These are phyloP conservation scores for Aureobasidium sp. DNA, from an alignment of 2,329 filamentous ascomycete genomes.

Conservation along the genomic window DNA sequence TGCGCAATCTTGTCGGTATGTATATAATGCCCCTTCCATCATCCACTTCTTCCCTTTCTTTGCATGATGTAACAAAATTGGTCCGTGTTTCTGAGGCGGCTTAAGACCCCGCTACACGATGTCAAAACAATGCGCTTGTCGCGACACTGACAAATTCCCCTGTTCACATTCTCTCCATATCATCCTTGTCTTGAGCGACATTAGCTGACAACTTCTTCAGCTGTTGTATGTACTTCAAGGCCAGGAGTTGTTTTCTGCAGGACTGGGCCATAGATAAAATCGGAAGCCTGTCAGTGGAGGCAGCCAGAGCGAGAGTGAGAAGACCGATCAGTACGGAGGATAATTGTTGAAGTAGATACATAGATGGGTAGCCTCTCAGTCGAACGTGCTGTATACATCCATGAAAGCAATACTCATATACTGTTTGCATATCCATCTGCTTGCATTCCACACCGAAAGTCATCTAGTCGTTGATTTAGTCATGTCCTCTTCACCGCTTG, in stretches of 20 bases:
- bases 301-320: too few species aligned
- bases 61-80: slow-evolving; percentile 75
- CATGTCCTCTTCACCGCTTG: too few species aligned
- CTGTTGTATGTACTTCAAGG: slow-evolving; percentile 50
- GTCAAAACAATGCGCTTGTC: slow-evolving; percentile 63
- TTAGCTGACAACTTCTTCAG: slow-evolving; percentile 31
- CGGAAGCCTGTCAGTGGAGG: too few species aligned
- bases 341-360: too few species aligned
- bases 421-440: too few species aligned
- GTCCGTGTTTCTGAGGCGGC: slow-evolving; percentile 93
- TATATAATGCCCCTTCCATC: slow-evolving; percentile 26
- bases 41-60: slow-evolving; percentile 23
- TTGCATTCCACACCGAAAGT: too few species aligned
- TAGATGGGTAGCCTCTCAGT: too few species aligned
- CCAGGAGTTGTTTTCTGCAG: slow-evolving; percentile 78
- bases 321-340: too few species aligned
- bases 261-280: slow-evolving; percentile 20
- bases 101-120: slow-evolving; percentile 84
- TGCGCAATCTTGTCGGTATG: slow-evolving; percentile 47
- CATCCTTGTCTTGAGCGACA: neutral
- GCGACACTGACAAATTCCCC: slow-evolving; percentile 58
- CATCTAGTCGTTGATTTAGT: too few species aligned
- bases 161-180: slow-evolving; percentile 13
- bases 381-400: too few species aligned
- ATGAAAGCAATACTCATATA: too few species aligned